Evolutionary conservation across 345 rosid species (phyloP), one percentile per base, ranked within the genome.

Genomic region (Moricandia moricandioides): DNA sequence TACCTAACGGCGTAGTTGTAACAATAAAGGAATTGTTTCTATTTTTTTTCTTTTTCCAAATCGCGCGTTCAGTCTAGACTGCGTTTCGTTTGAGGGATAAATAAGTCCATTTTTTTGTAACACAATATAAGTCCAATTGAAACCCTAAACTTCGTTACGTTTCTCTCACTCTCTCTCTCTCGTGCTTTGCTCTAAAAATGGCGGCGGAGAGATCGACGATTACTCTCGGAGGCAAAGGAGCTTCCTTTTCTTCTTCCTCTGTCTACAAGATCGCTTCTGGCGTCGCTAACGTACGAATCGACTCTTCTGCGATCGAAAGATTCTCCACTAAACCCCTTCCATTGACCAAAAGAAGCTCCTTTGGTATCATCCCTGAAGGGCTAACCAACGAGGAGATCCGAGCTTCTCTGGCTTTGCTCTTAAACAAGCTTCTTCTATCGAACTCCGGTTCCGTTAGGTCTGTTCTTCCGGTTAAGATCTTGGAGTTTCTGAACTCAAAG

Each of bases 261-360:
- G 61, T 83, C 63, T 70, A 72, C 83, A 70, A 83, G 5, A 40
- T 84, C 24, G 79, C 92, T 31, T 39, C 80, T 35, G 81, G 83
- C 37, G 70, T 69, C 31, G 65, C 86, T 18, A 80, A 72, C 26
- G 65, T 86, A 3, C 84, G 81, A 69, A 63, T 83, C 35, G 96
- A 88, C 74, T 79, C 88, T 11, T 86, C 90, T 0, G 85, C 84
- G 2, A 76, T 78, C 21, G 87, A 86, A 24, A 67, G 83, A 7
- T 78, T 86, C 26, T 51, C 79, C 62, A 58, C 67, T 39, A 81
- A 56, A 58, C 40, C 39, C 60, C 55, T 65, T 40, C 70, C 76
- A 12, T 1, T 13, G 40, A 54, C 18, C 62, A 17, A 59, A 39
- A n/a, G 37, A 51, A 6, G 55, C 55, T 51, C 45, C n/a, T 60